Percentiles rank a stretch among this genome's conserved stretches.
Evolutionary conservation across 306 rosid genomes (phyloP).

Genomic region (Prunus persica): DNA sequence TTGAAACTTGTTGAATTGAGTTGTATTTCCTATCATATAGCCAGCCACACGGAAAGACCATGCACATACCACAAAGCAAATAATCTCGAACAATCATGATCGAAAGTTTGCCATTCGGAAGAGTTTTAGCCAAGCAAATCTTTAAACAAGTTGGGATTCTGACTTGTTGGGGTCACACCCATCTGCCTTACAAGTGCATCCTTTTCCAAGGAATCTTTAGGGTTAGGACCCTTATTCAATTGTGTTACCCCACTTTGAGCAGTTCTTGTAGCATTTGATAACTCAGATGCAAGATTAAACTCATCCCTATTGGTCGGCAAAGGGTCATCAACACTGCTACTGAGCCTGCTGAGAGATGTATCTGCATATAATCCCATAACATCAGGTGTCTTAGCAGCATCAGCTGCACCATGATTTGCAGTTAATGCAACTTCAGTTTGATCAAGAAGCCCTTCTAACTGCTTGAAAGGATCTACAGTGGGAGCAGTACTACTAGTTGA

Average conservation of each 20-base stretch:
- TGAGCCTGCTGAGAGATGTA: conserved; percentile 36
- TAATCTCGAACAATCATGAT: too few species aligned
- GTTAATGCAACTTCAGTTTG: conserved; percentile 34
- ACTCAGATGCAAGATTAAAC: conserved; percentile 42
- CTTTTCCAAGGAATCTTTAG: conserved; percentile 36
- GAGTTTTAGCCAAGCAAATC: too few species aligned
- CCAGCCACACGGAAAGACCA: conserved; percentile 17
- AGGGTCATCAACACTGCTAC: conserved; percentile 34
- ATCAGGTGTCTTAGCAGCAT: conserved; percentile 42
- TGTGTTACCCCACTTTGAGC: conserved; percentile 35
- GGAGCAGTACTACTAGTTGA: conserved; percentile 42
- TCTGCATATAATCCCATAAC: conserved; percentile 46
- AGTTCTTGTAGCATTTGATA: conserved; percentile 25
- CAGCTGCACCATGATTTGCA: conserved; percentile 22
- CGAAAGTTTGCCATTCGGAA: too few species aligned
- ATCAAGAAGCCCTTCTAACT: conserved; percentile 80
- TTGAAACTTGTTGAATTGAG: conserved; percentile 5
- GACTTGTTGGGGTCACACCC: conserved; percentile 31
- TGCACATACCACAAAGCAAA: not conserved
- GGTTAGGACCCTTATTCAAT: conserved; percentile 43
- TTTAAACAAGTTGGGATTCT: too few species aligned
- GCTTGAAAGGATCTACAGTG: conserved; percentile 61
- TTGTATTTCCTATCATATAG: conserved; percentile 2
- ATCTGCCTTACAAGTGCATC: conserved; percentile 73
- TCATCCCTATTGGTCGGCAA: conserved; percentile 35